Percentiles rank a stretch among this genome's conserved stretches.
Conservation (phyloP, 805 yeast species). For the Starmera amethionina region DNA sequence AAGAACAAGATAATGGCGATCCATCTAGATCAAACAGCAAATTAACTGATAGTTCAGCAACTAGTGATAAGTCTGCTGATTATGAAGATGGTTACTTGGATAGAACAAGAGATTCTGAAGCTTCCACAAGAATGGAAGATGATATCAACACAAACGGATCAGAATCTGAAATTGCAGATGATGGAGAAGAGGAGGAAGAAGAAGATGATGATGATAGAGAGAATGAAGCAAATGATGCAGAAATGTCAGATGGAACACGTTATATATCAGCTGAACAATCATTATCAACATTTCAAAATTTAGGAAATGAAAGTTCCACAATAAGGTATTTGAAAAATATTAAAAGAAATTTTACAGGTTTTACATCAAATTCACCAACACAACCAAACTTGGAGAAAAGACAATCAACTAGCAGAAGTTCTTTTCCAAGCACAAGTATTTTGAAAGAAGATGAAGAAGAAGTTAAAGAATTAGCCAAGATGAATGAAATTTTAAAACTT, state of each 20-base stretch:
- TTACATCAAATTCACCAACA: neutral
- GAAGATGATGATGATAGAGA: slow-evolving; percentile 5
- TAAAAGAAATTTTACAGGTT: neutral
- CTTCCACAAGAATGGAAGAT: too few species aligned
- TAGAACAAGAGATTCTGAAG: too few species aligned
- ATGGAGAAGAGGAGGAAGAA: slow-evolving; percentile 7
- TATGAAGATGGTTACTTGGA: too few species aligned
- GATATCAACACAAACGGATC: too few species aligned
- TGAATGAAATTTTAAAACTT: neutral
- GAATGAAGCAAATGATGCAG: slow-evolving; percentile 1
- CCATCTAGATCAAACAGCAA: too few species aligned
- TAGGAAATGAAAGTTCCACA: too few species aligned
- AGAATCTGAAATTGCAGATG: neutral
- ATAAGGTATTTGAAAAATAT: neutral
- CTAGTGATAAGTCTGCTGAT: too few species aligned
- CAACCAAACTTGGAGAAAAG: slow-evolving; percentile 1
- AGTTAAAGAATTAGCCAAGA: neutral
- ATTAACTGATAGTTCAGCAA: too few species aligned
- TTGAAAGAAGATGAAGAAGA: neutral
- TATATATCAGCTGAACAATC: neutral
- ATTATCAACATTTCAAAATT: neutral
- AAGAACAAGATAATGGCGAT: slow-evolving; percentile 4
- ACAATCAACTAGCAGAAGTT: too few species aligned
- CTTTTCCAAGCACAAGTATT: neutral
- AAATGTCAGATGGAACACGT: neutral